Percentiles rank a stretch among this genome's conserved stretches.
Conservation (phyloP, 2,329 filamentous ascomycete genomes). For the Xylaria sp. region DNA sequence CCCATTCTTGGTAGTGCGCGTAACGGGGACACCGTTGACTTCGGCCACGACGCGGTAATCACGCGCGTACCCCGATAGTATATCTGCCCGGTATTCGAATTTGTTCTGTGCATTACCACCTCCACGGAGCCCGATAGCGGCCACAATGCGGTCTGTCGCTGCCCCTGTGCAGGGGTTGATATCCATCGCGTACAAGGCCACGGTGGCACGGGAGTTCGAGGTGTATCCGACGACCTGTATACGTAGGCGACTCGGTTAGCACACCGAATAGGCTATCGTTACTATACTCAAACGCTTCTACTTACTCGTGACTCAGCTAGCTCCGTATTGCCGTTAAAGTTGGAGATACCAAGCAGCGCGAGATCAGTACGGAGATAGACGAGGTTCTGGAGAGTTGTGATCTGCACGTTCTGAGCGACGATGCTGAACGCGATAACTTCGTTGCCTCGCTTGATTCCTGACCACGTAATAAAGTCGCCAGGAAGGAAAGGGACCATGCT, state of each 20-base stretch:
- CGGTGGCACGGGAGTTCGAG: slow-evolving; percentile 42
- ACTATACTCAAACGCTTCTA: not conserved
- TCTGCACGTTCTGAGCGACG: slow-evolving; percentile 45
- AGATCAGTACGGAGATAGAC: slow-evolving; percentile 46
- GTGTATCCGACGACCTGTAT: slow-evolving; percentile 42
- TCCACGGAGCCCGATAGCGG: slow-evolving; percentile 40
- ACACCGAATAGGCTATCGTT: not conserved
- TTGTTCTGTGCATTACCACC: slow-evolving; percentile 45
- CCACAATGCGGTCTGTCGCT: slow-evolving; percentile 43
- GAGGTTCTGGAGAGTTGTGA: slow-evolving; percentile 41
- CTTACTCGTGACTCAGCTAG: slow-evolving; percentile 45
- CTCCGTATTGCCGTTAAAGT: slow-evolving; percentile 44
- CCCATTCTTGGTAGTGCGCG: slow-evolving; percentile 43
- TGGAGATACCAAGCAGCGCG: slow-evolving; percentile 44
- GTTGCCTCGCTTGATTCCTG: slow-evolving; percentile 40
- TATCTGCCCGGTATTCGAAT: slow-evolving; percentile 45
- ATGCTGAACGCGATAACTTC: slow-evolving; percentile 46
- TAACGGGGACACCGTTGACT: slow-evolving; percentile 41
- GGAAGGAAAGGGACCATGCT: slow-evolving; percentile 45
- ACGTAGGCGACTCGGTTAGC: not conserved
- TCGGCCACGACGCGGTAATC: slow-evolving; percentile 45
- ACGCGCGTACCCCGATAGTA: slow-evolving; percentile 42
- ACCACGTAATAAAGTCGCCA: slow-evolving; percentile 46
- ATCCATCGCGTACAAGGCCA: slow-evolving; percentile 46
- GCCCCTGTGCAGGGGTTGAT: slow-evolving; percentile 46